These are phyloP conservation scores for Peniophora sp. DNA, from an alignment of 1,284 basidiomycete genomes.

Conservation along the genomic window DNA sequence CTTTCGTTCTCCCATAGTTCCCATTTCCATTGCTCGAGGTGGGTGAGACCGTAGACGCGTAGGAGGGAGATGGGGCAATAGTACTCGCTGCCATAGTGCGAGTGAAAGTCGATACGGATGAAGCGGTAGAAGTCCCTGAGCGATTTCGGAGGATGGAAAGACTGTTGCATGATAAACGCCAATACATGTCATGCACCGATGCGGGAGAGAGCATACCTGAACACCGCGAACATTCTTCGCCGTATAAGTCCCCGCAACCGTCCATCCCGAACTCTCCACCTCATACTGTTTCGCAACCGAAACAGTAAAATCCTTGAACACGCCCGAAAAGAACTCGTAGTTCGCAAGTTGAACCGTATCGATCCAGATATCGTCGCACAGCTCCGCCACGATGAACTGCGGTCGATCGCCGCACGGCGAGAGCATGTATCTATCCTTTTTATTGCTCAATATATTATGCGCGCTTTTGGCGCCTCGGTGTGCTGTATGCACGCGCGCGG, in stretches of 20 bases:
- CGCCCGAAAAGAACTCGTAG: slow-evolving; percentile 97
- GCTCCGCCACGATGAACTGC: slow-evolving; percentile 90
- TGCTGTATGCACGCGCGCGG: slow-evolving; percentile 82
- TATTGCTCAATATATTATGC: slow-evolving; percentile 79
- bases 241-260: slow-evolving; percentile 66
- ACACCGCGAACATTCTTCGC: slow-evolving; percentile 91
- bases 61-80: slow-evolving; percentile 94
- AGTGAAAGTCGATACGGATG: slow-evolving; percentile 90
- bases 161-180: slow-evolving; percentile 29
- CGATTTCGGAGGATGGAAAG: slow-evolving; percentile 67
- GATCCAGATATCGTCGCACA: slow-evolving; percentile 95
- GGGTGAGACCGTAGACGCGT: slow-evolving; percentile 92
- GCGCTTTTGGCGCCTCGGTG: slow-evolving; percentile 83
- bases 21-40: slow-evolving; percentile 95
- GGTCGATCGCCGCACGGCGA: slow-evolving; percentile 74
- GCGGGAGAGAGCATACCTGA: slow-evolving; percentile 51
- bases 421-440: slow-evolving; percentile 96
- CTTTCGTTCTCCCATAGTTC: slow-evolving; percentile 71
- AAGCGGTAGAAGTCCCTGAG: slow-evolving; percentile 85
- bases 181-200: not conserved
- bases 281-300: slow-evolving; percentile 75
- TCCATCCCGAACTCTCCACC: slow-evolving; percentile 62
- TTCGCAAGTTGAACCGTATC: slow-evolving; percentile 96
- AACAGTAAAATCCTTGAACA: slow-evolving; percentile 88
- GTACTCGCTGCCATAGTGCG: slow-evolving; percentile 92